Evolutionary conservation across 306 rosid species (phyloP), one percentile per base, ranked within the genome.

Genomic region (Astragalus glycyphyllos): DNA sequence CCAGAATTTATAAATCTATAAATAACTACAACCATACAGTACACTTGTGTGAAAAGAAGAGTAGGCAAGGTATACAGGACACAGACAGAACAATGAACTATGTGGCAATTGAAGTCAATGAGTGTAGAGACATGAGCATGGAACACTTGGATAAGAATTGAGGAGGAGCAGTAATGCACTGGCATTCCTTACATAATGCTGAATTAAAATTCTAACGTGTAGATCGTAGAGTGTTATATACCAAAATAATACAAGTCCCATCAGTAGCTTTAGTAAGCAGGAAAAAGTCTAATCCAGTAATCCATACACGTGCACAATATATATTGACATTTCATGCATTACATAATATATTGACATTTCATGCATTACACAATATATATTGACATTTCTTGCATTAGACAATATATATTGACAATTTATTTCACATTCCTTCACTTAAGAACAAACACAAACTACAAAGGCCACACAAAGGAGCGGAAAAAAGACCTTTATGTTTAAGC

Each of bases 401-500:
- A 61, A 15, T 23, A 62, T 55, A 45, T 53, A 26, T 2, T 37
- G 6, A 5, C 41, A 37, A 3, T 37, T 37, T 8, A 26, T 26
- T 26, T 1, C 44, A 50, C 62, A 26, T 26, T 26, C 31, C 54
- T 53, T 53, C 38, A 20, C 2, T 71, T 37, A 34, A 16, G 71
- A 77, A 42, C 4, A 4, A 56, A 51, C 11, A 58, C 62, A 56
- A 49, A 47, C 59, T 47, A 48, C 29, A 37, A 57, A 57, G 40
- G 48, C 15, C 45, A 68, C 13, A 29, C 17, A 57, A 74, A 63
- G 35, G 72, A 61, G 62, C 26, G 56, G 57, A 20, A 6, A 73
- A 62, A 60, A 65, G 26, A 73, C 68, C 54, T 51, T 78, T 74
- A 44, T 49, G 34, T 49, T 74, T 11, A 51, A 44, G 67, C 31